Conservation (phyloP, 495 filamentous ascomycete species). For the Aspergillus kassunensis region DNA sequence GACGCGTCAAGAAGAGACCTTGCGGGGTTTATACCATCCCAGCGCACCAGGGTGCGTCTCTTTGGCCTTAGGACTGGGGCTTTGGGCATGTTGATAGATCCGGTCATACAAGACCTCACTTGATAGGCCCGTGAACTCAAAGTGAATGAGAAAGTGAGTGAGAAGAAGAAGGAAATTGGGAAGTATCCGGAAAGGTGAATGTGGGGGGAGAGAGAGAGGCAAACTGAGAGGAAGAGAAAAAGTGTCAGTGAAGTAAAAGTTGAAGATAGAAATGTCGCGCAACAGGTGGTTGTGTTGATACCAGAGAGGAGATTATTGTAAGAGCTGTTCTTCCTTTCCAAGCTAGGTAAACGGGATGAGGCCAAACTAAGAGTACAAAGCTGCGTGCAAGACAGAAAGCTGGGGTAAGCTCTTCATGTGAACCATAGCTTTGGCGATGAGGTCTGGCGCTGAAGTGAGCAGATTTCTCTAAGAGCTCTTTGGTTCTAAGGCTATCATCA, state of each 20-base stretch:
- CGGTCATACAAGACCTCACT: neutral
- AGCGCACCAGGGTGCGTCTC: constrained; percentile 41
- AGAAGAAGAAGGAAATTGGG: neutral
- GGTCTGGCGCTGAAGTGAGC: too few relatives aligned
- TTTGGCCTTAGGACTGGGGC: constrained; percentile 14
- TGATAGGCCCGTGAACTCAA: too few relatives aligned
- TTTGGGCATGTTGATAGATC: constrained; percentile 7
- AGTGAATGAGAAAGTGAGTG: neutral
- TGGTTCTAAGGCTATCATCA: neutral
- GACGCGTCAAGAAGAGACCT: neutral
- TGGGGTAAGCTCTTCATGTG: too few relatives aligned
- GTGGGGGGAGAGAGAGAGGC: neutral
- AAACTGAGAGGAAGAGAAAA: neutral
- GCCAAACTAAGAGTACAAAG: neutral
- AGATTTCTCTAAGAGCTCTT: neutral
- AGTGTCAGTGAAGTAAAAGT: neutral
- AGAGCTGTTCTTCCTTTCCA: too few relatives aligned
- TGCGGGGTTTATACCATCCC: constrained; percentile 31
- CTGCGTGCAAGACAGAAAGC: neutral
- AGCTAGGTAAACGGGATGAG: too few relatives aligned
- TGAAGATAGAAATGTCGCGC: too few relatives aligned
- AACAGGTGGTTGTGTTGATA: too few relatives aligned
- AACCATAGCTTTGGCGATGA: too few relatives aligned
- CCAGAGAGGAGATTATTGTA: too few relatives aligned
- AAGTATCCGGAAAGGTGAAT: neutral